These are phyloP conservation scores for Santalum album DNA, from an alignment of 164 flowering plant genomes.

Conservation along the genomic window DNA sequence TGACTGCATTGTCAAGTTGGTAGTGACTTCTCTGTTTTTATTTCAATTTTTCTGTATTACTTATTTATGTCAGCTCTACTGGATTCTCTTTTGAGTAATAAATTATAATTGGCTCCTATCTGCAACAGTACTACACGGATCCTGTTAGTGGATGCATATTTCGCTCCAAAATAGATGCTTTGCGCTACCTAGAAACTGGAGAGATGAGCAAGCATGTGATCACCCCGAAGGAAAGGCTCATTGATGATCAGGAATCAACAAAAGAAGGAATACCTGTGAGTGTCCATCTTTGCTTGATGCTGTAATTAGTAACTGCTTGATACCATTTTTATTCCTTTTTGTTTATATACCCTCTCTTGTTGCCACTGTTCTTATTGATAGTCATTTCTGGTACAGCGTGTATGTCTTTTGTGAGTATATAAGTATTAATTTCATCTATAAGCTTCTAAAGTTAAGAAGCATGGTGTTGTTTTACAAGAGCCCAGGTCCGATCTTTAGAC, in stretches of 20 bases:
- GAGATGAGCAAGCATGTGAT: conserved; percentile 20
- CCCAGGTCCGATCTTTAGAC: too few species aligned
- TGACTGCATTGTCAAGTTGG: too few species aligned
- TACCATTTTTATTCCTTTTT: too few species aligned
- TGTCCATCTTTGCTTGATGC: conserved; percentile 2
- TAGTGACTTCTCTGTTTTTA: too few species aligned
- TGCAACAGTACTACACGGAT: conserved; percentile 25
- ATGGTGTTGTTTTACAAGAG: too few species aligned
- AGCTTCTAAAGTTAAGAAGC: too few species aligned
- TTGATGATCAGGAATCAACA: conserved; percentile 3
- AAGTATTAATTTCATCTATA: too few species aligned
- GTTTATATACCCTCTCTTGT: too few species aligned
- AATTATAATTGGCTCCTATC: background rate
- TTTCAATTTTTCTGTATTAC: background rate
- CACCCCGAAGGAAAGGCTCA: conserved; percentile 16
- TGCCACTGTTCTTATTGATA: too few species aligned
- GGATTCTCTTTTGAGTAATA: background rate
- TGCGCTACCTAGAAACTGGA: conserved; percentile 27
- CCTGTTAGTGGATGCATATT: conserved; percentile 25
- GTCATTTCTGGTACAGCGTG: too few species aligned
- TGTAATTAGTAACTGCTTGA: too few species aligned
- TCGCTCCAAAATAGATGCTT: conserved; percentile 23
- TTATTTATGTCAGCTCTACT: background rate
- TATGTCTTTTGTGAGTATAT: too few species aligned
- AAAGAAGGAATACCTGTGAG: conserved; percentile 15